These are phyloP conservation scores for Coemansia sp. DNA, from an alignment of 192 early-diverging fungal species.

Conservation along the genomic window DNA sequence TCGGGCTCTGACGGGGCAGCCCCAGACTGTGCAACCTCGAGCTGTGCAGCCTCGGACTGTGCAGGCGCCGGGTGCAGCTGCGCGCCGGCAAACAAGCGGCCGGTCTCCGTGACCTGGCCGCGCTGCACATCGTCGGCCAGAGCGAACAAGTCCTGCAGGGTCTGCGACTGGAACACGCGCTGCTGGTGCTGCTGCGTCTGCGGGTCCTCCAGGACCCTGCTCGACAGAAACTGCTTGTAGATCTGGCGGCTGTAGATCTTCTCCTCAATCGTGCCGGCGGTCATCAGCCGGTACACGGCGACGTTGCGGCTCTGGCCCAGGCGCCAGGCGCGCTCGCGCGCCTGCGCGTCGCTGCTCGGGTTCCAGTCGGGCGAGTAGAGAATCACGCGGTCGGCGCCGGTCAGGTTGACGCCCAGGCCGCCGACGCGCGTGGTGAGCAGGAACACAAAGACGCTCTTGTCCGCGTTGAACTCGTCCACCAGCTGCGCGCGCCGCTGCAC, in stretches of 20 bases:
- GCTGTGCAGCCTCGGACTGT: too few relatives aligned
- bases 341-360: conserved; percentile 92
- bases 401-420: conserved; percentile 92
- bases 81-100: conserved; percentile 72
- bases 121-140: conserved; percentile 42
- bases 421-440: conserved; percentile 97
- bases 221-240: conserved; percentile 95
- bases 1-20: not conserved
- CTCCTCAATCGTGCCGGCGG: conserved; percentile 89
- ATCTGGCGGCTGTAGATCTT: conserved; percentile 98
- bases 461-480: conserved; percentile 83
- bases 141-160: conserved; percentile 82
- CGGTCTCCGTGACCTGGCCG: conserved; percentile 68
- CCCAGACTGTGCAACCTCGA: too few relatives aligned
- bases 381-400: conserved; percentile 88
- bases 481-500: conserved; percentile 77
- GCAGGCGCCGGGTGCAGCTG: conserved; percentile 49
- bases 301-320: conserved; percentile 85
- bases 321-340: conserved; percentile 92
- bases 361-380: conserved; percentile 99
- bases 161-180: conserved; percentile 85
- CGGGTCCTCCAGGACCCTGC: conserved; percentile 91
- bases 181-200: conserved; percentile 75
- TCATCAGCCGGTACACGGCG: conserved; percentile 94
- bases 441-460: conserved; percentile 74